These are phyloP conservation scores for Puccinia coronata DNA, from an alignment of 1,284 basidiomycete genomes.

Conservation along the genomic window DNA sequence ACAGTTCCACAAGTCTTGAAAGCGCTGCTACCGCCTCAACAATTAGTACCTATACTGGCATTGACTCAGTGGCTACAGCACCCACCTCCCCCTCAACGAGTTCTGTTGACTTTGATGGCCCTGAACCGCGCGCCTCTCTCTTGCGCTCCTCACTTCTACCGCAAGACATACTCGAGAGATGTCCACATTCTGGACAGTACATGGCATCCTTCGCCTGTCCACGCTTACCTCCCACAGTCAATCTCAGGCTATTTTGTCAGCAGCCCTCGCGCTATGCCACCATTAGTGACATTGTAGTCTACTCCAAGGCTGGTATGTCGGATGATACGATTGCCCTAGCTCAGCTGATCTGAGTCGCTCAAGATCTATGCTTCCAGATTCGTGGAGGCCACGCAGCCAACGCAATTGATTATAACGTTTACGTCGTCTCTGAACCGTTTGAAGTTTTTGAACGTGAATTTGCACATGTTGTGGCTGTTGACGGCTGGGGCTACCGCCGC, in stretches of 20 bases:
- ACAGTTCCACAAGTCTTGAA: background rate
- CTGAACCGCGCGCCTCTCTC: slow-evolving; percentile 48
- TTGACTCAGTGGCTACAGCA: slow-evolving; percentile 22
- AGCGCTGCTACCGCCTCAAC: slow-evolving; percentile 1
- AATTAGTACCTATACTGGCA: slow-evolving; percentile 2
- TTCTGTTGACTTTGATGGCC: slow-evolving; percentile 43
- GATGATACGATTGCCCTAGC: slow-evolving; percentile 61
- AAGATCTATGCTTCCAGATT: slow-evolving; percentile 64
- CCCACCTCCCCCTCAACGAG: slow-evolving; percentile 38
- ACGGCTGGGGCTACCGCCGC: slow-evolving; percentile 61
- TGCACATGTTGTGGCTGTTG: slow-evolving; percentile 64
- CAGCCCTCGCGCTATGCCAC: slow-evolving; percentile 75
- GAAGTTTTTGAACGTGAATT: slow-evolving; percentile 62
- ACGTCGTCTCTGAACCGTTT: slow-evolving; percentile 71
- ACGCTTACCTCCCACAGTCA: slow-evolving; percentile 51
- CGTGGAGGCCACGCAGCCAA: slow-evolving; percentile 57
- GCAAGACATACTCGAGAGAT: slow-evolving; percentile 47
- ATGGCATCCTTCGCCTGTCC: slow-evolving; percentile 34
- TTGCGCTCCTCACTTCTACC: slow-evolving; percentile 45
- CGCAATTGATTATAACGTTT: slow-evolving; percentile 78
- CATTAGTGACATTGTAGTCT: slow-evolving; percentile 83
- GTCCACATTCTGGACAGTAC: slow-evolving; percentile 20
- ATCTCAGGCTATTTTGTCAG: slow-evolving; percentile 56
- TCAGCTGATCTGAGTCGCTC: slow-evolving; percentile 56
- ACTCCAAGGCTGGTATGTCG: slow-evolving; percentile 69